Evolutionary conservation across 257 asterid genomes (phyloP).

Genomic region (Ilex asprella): DNA sequence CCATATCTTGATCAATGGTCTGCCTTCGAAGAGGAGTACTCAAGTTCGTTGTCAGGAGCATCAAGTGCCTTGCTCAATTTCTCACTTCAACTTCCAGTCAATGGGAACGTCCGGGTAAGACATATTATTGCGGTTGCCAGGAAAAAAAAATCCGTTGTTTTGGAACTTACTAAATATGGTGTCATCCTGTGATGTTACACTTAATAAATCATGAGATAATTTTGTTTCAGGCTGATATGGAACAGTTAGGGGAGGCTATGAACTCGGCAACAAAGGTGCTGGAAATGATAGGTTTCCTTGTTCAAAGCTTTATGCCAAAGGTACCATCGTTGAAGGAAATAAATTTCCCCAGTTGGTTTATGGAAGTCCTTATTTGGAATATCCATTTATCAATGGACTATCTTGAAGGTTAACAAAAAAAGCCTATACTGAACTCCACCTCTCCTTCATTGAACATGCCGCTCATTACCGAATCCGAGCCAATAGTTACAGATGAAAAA

Average conservation of each 20-base stretch:
- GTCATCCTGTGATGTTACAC: slow-evolving; percentile 1
- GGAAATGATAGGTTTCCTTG: slow-evolving; percentile 28
- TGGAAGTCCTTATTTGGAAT: background rate
- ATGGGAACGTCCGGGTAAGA: slow-evolving; percentile 50
- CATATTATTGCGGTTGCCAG: background rate
- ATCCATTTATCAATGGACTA: background rate
- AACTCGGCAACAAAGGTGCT: slow-evolving; percentile 43
- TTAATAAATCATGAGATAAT: background rate
- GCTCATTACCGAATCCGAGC: too few species aligned
- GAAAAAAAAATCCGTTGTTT: background rate
- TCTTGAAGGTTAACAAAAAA: background rate
- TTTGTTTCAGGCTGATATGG: slow-evolving; percentile 28
- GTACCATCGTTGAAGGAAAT: slow-evolving; percentile 12
- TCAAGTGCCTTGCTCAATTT: slow-evolving; percentile 48
- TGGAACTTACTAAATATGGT: background rate
- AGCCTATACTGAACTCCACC: too few species aligned
- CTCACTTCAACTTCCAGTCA: slow-evolving; percentile 59
- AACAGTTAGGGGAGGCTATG: slow-evolving; percentile 42
- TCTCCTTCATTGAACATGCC: too few species aligned
- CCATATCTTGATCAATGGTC: slow-evolving; percentile 75
- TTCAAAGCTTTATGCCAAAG: slow-evolving; percentile 32
- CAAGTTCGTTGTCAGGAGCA: slow-evolving; percentile 40
- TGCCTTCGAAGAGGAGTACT: slow-evolving; percentile 48
- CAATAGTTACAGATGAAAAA: too few species aligned
- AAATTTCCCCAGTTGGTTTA: background rate